A percentile compares a stretch with the other conserved stretches of the same genome.
Evolutionary conservation across 176 grass and related monocot species (phyloP).

Genomic region (Lolium rigidum): DNA sequence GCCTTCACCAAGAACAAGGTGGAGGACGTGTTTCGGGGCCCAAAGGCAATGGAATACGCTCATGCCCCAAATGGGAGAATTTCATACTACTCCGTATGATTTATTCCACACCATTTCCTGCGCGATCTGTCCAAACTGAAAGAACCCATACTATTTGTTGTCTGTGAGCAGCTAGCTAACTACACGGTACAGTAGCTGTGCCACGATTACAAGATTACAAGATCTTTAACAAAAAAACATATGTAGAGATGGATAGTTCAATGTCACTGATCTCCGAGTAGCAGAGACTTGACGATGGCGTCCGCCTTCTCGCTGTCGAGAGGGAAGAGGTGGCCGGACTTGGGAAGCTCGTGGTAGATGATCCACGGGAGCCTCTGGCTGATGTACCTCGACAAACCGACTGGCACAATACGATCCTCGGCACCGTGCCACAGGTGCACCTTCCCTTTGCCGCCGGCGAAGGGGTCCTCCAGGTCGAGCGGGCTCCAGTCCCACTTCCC

Average conservation of each 20-base stretch:
- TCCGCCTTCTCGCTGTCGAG: conserved; percentile 61
- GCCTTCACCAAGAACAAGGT: too few species aligned
- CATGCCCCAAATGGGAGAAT: background rate
- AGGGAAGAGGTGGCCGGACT: conserved; percentile 66
- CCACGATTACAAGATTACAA: background rate
- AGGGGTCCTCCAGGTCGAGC: conserved; percentile 66
- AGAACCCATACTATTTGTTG: background rate
- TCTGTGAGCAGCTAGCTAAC: background rate
- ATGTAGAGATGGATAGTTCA: background rate
- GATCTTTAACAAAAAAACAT: too few species aligned
- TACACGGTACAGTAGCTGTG: background rate
- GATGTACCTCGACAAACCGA: conserved; percentile 64
- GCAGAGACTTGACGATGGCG: conserved; percentile 57
- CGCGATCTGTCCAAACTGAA: background rate
- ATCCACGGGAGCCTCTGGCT: conserved; percentile 67
- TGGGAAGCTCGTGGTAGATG: conserved; percentile 73
- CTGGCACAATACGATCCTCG: conserved; percentile 66
- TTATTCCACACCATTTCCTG: background rate
- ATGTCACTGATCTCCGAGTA: conserved; percentile 45
- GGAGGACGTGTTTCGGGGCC: too few species aligned
- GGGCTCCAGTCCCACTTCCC: conserved; percentile 78
- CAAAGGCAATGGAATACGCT: too few species aligned
- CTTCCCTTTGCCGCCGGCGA: conserved; percentile 53
- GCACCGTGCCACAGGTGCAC: conserved; percentile 89
- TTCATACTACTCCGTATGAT: background rate